Percentiles rank a stretch among this genome's conserved stretches.
Conservation (phyloP, 139 green algal genomes). For the Parachlorella kessleri region DNA sequence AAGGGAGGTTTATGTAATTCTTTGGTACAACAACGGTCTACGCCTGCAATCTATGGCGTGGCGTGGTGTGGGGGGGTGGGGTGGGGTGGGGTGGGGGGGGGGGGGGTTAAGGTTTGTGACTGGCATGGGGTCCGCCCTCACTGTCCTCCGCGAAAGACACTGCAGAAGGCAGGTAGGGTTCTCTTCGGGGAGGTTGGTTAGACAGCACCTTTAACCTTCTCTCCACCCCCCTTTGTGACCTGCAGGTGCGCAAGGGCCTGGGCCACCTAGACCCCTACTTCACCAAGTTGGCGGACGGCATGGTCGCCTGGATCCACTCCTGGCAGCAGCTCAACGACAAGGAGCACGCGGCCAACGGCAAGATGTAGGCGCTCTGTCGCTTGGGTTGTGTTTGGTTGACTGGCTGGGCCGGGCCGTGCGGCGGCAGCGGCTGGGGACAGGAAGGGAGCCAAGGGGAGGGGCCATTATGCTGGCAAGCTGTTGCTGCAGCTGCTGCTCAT, state of each 20-base stretch:
- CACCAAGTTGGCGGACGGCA: slow-evolving; percentile 91
- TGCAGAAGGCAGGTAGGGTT: neutral
- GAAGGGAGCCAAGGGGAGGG: no score
- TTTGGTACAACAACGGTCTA: neutral
- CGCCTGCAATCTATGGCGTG: neutral
- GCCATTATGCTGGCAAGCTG: no score
- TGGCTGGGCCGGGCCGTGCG: no score
- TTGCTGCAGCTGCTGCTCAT: no score
- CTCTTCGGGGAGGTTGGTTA: neutral
- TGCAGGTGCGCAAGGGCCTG: slow-evolving; percentile 75
- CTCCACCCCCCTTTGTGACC: neutral
- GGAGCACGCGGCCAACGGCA: neutral
- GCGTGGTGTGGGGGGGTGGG: neutral
- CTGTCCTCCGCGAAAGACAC: no score
- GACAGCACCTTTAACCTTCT: neutral
- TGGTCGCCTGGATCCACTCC: slow-evolving; percentile 87
- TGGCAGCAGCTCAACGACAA: slow-evolving; percentile 52
- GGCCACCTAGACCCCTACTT: slow-evolving; percentile 94
- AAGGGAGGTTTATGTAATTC: no score
- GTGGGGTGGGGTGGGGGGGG: neutral
- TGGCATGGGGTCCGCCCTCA: no score
- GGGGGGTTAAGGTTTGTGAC: neutral
- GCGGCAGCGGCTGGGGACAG: no score
- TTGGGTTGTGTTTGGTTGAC: no score
- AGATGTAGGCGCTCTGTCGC: no score